phyloP scores from a whole-genome alignment of 352 stramenopile genomes.

The Globisporangium paroecandrum region DNA sequence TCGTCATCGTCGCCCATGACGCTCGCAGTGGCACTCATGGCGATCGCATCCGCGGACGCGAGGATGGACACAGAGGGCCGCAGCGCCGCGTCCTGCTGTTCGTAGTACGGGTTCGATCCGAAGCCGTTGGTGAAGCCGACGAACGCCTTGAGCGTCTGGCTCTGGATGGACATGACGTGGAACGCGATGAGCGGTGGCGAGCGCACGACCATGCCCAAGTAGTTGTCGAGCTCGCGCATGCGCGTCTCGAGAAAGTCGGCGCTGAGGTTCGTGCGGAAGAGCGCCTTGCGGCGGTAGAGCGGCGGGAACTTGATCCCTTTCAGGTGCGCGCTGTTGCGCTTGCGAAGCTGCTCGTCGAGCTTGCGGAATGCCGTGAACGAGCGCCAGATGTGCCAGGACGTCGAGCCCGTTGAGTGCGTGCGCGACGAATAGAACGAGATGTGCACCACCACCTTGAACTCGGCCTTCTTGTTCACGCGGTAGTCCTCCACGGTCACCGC shows the following conservation, averaged over 20 bases:
- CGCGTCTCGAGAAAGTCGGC: constrained; percentile 60
- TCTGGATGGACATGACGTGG: constrained; percentile 64
- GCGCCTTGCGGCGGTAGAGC: constrained; percentile 57
- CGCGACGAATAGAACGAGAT: constrained; percentile 76
- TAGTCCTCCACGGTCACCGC: constrained; percentile 64
- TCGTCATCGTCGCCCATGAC: constrained; percentile 78
- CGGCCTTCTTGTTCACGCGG: constrained; percentile 71
- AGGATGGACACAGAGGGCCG: constrained; percentile 66
- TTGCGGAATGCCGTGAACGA: constrained; percentile 78
- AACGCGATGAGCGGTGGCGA: constrained; percentile 73
- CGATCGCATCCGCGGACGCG: constrained; percentile 38
- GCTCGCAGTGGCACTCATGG: constrained; percentile 46
- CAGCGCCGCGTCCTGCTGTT: constrained; percentile 51
- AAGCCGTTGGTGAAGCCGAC: constrained; percentile 74
- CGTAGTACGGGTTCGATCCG: constrained; percentile 66
- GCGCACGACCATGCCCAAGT: constrained; percentile 57
- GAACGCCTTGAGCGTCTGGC: constrained; percentile 79
- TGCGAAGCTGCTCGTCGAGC: constrained; percentile 76
- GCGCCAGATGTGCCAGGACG: constrained; percentile 84
- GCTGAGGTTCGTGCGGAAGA: constrained; percentile 68
- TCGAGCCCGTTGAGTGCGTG: constrained; percentile 54
- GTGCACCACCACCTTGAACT: constrained; percentile 76
- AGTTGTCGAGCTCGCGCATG: constrained; percentile 72
- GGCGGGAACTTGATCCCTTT: constrained; percentile 86
- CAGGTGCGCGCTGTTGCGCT: constrained; percentile 63